Percentiles rank a stretch among this genome's conserved stretches.
Conservation (phyloP, 345 rosid species). For the Gynandropsis gynandra region DNA sequence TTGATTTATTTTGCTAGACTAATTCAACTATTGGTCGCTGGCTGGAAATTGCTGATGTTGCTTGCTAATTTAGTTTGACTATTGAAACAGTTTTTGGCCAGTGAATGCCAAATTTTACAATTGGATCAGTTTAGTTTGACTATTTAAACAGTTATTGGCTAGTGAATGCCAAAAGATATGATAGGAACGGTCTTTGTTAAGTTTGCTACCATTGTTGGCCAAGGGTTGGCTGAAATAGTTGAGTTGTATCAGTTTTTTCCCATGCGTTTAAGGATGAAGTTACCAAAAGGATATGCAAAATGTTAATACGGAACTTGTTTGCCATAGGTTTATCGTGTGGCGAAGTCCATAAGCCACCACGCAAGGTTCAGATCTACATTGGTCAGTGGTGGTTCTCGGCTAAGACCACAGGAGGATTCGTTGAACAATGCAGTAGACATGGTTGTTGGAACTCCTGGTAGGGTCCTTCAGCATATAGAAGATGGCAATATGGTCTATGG, state of each 20-base stretch:
- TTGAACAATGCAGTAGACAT: slow-evolving; percentile 76
- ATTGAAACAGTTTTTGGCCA: slow-evolving; percentile 1
- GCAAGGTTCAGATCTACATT: slow-evolving; percentile 82
- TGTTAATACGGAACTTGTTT: neutral
- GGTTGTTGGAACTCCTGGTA: slow-evolving; percentile 95
- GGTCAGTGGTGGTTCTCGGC: slow-evolving; percentile 88
- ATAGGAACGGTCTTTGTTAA: too few species aligned
- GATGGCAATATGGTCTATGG: slow-evolving; percentile 95
- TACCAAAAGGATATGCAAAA: too few species aligned
- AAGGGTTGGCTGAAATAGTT: too few species aligned
- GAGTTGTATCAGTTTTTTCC: too few species aligned
- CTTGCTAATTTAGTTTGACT: neutral
- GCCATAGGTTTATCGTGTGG: slow-evolving; percentile 76
- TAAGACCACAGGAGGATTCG: slow-evolving; percentile 86
- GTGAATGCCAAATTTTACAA: too few species aligned
- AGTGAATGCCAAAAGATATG: too few species aligned
- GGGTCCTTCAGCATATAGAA: slow-evolving; percentile 88
- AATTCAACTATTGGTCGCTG: neutral
- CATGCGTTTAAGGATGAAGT: too few species aligned
- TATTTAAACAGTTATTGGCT: too few species aligned
- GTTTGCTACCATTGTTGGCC: too few species aligned
- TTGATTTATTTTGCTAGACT: slow-evolving; percentile 1
- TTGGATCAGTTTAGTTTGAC: too few species aligned
- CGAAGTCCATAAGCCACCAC: slow-evolving; percentile 85
- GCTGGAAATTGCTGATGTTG: neutral